Evolutionary conservation across 2,329 filamentous ascomycete species (phyloP).

Genomic region (Penicillium fuscoglaucum): DNA sequence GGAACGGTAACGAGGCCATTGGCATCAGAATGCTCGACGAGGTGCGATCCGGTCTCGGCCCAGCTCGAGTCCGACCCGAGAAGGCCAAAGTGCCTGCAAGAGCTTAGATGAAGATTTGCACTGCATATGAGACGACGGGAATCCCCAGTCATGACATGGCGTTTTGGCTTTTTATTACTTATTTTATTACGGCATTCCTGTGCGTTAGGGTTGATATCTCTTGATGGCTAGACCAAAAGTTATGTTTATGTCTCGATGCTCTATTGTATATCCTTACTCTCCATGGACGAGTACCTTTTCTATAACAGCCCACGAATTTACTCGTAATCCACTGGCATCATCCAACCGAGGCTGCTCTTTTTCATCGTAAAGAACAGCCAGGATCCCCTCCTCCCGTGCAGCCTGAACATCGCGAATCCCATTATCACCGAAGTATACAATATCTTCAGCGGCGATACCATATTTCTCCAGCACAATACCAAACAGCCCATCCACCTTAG

Average conservation of each 20-base stretch:
- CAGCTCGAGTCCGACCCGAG: conserved; percentile 59
- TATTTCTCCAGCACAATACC: conserved; percentile 17
- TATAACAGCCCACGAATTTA: conserved; percentile 15
- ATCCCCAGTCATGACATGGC: conserved; percentile 24
- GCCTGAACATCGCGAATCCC: conserved; percentile 28
- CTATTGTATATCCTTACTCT: conserved; percentile 7
- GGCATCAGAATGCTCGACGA: conserved; percentile 91
- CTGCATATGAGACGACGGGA: conserved; percentile 28
- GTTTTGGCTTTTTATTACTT: conserved; percentile 25
- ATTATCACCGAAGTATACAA: conserved; percentile 34
- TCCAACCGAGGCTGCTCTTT: not conserved
- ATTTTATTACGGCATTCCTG: conserved; percentile 19
- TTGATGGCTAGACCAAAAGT: conserved; percentile 25
- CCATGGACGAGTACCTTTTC: conserved; percentile 9
- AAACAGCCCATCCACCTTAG: conserved; percentile 39
- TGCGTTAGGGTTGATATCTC: conserved; percentile 18
- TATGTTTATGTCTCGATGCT: conserved; percentile 11
- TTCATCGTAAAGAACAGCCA: conserved; percentile 28
- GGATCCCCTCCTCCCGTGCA: conserved; percentile 25
- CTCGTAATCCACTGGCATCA: conserved; percentile 6
- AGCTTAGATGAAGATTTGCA: conserved; percentile 28
- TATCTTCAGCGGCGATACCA: conserved; percentile 20
- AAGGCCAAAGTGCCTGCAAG: conserved; percentile 30
- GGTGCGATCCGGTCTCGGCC: conserved; percentile 75
- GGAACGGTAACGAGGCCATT: conserved; percentile 76